These are phyloP conservation scores for Dictyostelium brefeldianum DNA, from an alignment of 78 protist genomes.

Conservation along the genomic window DNA sequence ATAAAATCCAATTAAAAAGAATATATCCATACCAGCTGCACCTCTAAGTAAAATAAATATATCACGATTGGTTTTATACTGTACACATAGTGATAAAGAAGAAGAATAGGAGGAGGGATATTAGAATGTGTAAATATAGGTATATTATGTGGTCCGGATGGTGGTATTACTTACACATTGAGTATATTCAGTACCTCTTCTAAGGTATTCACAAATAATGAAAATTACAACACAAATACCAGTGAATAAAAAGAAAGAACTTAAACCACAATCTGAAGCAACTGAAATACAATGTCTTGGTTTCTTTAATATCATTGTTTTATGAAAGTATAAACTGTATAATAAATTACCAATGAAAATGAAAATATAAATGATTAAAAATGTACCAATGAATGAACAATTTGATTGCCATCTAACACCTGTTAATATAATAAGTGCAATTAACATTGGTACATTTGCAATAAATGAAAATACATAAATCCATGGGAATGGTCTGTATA, in stretches of 20 bases:
- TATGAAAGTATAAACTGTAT: slow-evolving; percentile 42
- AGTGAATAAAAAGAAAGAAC: slow-evolving; percentile 50
- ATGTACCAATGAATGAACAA: slow-evolving; percentile 38
- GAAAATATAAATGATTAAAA: slow-evolving; percentile 26
- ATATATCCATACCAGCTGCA: slow-evolving; percentile 61
- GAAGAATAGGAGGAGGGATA: neutral
- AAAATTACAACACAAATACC: slow-evolving; percentile 21
- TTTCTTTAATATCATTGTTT: slow-evolving; percentile 25
- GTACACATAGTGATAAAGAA: neutral
- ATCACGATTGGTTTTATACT: slow-evolving; percentile 44
- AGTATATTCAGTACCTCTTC: slow-evolving; percentile 60
- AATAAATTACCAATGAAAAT: slow-evolving; percentile 38
- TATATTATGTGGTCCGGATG: no score
- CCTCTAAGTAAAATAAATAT: slow-evolving; percentile 48
- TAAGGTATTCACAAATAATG: slow-evolving; percentile 54
- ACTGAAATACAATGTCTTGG: slow-evolving; percentile 13
- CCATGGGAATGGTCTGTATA: slow-evolving; percentile 67
- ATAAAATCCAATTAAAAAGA: slow-evolving; percentile 64
- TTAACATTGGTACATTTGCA: slow-evolving; percentile 48
- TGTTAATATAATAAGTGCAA: neutral
- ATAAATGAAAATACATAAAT: slow-evolving; percentile 43
- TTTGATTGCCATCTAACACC: slow-evolving; percentile 48
- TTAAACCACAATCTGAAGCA: slow-evolving; percentile 42
- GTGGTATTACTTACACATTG: slow-evolving; percentile 49
- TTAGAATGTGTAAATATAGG: no score